Evolutionary conservation across 2,329 filamentous ascomycete species (phyloP).

Genomic region (Myriosclerotinia duriaeana): DNA sequence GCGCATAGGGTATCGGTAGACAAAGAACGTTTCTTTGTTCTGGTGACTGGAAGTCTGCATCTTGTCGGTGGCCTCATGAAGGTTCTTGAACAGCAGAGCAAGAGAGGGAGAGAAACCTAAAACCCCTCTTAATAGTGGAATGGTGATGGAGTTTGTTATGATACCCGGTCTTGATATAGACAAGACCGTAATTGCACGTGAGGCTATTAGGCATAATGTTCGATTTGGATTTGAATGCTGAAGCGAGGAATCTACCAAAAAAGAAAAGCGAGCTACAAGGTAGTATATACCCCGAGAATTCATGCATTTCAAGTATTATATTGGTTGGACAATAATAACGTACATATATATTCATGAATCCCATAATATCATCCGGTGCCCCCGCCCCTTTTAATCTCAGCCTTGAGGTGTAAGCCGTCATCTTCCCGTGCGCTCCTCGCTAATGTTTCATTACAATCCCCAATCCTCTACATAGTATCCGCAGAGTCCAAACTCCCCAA

Average conservation of each 20-base stretch:
- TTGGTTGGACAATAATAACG: conserved; percentile 8
- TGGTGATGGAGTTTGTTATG: conserved; percentile 7
- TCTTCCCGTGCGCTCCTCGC: background rate
- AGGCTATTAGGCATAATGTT: background rate
- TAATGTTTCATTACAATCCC: background rate
- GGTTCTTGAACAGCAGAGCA: conserved; percentile 55
- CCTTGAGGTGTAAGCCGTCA: background rate
- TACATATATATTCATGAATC: background rate
- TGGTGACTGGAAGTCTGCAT: conserved; percentile 83
- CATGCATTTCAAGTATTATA: background rate
- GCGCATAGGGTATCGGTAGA: conserved; percentile 43
- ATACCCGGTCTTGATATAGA: background rate
- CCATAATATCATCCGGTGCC: background rate
- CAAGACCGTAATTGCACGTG: background rate
- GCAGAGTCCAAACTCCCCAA: conserved; percentile 66
- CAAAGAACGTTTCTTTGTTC: conserved; percentile 54
- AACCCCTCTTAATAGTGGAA: background rate
- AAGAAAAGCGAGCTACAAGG: background rate
- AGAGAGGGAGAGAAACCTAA: conserved; percentile 72
- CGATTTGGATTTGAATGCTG: background rate
- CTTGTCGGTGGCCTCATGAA: conserved; percentile 77
- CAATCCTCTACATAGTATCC: conserved; percentile 28
- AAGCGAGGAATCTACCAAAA: background rate
- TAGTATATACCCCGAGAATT: background rate
- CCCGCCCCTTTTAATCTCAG: background rate